A percentile compares a stretch with the other conserved stretches of the same genome.
phyloP scores from a whole-genome alignment of 2,329 filamentous ascomycete species.

The Westerdykella sp. region DNA sequence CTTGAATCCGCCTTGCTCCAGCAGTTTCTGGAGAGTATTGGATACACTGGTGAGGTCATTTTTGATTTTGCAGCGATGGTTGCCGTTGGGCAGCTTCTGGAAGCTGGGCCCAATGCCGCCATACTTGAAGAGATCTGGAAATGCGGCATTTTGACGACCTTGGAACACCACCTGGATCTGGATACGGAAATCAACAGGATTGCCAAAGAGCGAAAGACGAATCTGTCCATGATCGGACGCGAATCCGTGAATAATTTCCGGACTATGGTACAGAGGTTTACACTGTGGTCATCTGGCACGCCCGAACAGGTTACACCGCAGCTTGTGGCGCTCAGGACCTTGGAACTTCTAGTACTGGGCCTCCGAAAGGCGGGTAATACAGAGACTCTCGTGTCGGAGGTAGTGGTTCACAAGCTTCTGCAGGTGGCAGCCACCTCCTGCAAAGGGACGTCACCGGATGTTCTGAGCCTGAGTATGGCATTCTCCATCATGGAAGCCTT shows the following conservation, averaged over 20 bases:
- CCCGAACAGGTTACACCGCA: conserved; percentile 55
- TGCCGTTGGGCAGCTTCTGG: conserved; percentile 57
- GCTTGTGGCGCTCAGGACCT: conserved; percentile 56
- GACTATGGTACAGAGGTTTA: conserved; percentile 45
- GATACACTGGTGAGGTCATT: conserved; percentile 37
- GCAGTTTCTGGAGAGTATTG: conserved; percentile 58
- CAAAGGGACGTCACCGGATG: conserved; percentile 16
- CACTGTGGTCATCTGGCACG: conserved; percentile 54
- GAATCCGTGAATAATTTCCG: conserved; percentile 52
- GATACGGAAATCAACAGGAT: conserved; percentile 54
- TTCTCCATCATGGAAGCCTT: conserved; percentile 50
- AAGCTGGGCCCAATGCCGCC: conserved; percentile 55
- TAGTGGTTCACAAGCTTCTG: conserved; percentile 36
- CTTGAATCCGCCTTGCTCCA: conserved; percentile 67
- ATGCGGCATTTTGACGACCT: conserved; percentile 50
- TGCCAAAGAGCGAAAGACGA: conserved; percentile 59
- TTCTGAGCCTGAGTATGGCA: conserved; percentile 33
- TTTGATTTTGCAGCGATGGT: conserved; percentile 59
- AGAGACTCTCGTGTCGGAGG: conserved; percentile 42
- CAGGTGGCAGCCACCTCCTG: conserved; percentile 34
- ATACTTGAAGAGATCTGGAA: conserved; percentile 52
- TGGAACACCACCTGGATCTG: conserved; percentile 51
- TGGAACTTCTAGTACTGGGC: conserved; percentile 54
- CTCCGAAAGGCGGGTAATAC: conserved; percentile 45
- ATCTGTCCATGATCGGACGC: conserved; percentile 62